Evolutionary conservation across 2,329 filamentous ascomycete genomes (phyloP), one percentile per base, ranked within the genome.

Genomic region (Colletotrichum costaricense): DNA sequence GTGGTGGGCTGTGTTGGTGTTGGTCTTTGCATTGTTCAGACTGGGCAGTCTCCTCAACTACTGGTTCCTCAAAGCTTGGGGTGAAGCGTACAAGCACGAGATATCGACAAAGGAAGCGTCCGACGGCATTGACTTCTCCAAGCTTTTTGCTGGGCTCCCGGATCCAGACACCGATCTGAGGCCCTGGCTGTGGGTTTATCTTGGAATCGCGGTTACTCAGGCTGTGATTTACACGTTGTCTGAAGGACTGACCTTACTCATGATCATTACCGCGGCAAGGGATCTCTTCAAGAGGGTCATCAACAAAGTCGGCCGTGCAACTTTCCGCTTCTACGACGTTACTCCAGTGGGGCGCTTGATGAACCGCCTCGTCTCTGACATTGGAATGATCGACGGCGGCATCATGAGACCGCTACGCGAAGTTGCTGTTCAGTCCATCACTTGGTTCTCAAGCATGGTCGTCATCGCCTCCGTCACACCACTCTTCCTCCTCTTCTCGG

Each of bases 351-450:
- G 95, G 0, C 91, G 95, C 59, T 85, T 98, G 74, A 98, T 98
- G 94, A 98, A 98, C 80, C 90, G 95, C 8, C 87, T 98, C 73
- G 97, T 95, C 0, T 94, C 94, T 1, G 95, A 98, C 78, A 97
- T 98, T 83, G 94, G 93, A 33, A 95, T 94, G 63, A 89, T 98
- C 0, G 95, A 98, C 78, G 95, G 95, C 1, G 93, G 93, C n/a
- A 93, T 98, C 77, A 93, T 94, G 60, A 84, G 87, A 11, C 92
- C 94, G 14, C 90, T 98, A 62, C 91, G 94, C 74, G 82, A 88
- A 0, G 93, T 95, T 12, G 91, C 92, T 1, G 94, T 92, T 82
- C 89, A 92, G 71, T 82, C 88, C 4, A 91, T 98, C 55, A 90
- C 90, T 2, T 96, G 95, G 89, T 75, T 91, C 1, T 90, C 93